Evolutionary conservation across 495 filamentous ascomycete genomes (phyloP).

Genomic region (Articulospora tetracladia): DNA sequence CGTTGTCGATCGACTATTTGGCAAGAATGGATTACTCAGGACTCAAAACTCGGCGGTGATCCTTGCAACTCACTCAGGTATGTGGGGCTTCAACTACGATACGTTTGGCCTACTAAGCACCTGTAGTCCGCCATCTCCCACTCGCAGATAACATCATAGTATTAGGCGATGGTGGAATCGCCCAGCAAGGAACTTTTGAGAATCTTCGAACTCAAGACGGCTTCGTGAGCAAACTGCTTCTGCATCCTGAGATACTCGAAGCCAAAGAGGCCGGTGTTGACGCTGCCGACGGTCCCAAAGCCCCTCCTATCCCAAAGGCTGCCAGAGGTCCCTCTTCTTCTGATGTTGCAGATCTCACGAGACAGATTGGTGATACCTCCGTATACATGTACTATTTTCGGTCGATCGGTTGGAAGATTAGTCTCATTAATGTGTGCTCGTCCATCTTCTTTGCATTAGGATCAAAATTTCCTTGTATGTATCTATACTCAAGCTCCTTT

Average conservation of each 20-base stretch:
- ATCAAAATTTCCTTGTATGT: constrained; percentile 9
- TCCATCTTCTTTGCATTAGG: background rate
- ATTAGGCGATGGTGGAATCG: constrained; percentile 11
- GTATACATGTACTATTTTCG: constrained; percentile 13
- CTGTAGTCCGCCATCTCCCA: background rate
- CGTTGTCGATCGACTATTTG: constrained; percentile 31
- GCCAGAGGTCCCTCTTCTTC: background rate
- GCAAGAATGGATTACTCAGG: constrained; percentile 26
- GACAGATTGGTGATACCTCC: constrained; percentile 8
- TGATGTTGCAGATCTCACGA: constrained; percentile 4
- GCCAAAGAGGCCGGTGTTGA: background rate
- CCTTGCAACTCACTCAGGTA: constrained; percentile 31
- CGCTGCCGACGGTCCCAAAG: background rate
- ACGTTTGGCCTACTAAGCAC: background rate
- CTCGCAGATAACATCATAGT: constrained; percentile 19
- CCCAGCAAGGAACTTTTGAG: constrained; percentile 10
- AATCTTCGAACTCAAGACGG: constrained; percentile 4
- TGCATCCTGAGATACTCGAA: constrained; percentile 2
- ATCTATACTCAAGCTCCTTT: background rate
- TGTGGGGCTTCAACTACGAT: background rate
- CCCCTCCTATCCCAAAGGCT: background rate
- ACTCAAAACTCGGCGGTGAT: constrained; percentile 28
- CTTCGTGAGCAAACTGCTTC: constrained; percentile 8
- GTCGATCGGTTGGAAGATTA: constrained; percentile 9
- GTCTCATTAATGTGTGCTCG: background rate